A percentile compares a stretch with the other conserved stretches of the same genome.
phyloP scores from a whole-genome alignment of 257 asterid genomes.

The Hygrophila difformis region DNA sequence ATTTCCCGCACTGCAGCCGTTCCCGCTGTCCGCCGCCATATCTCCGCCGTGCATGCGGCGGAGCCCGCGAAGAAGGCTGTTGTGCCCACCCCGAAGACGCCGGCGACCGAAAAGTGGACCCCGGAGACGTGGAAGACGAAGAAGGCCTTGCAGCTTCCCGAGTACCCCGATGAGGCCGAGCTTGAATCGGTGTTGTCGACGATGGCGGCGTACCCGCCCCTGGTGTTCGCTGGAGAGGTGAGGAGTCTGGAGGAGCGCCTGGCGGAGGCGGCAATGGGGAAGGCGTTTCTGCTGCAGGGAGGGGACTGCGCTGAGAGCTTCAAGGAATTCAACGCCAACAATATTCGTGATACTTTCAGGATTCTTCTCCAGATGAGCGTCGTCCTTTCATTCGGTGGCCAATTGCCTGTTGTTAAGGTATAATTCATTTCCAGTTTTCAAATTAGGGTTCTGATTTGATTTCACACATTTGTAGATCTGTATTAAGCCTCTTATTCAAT shows the following conservation, averaged over 20 bases:
- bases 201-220: constrained; percentile 56
- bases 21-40: constrained; percentile 23
- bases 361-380: too few species aligned
- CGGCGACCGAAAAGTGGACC: constrained; percentile 32
- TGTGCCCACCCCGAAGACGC: constrained; percentile 11
- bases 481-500: too few species aligned
- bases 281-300: constrained; percentile 65
- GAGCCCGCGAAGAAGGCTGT: constrained; percentile 61
- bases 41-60: constrained; percentile 63
- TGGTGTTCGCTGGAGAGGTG: constrained; percentile 88
- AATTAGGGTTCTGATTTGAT: too few species aligned
- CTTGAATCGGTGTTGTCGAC: constrained; percentile 49
- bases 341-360: too few species aligned
- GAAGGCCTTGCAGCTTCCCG: constrained; percentile 75
- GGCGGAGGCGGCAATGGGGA: constrained; percentile 75
- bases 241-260: constrained; percentile 70
- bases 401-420: constrained; percentile 78
- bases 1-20: too few species aligned
- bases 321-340: too few species aligned
- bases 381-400: constrained; percentile 78
- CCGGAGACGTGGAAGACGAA: constrained; percentile 57
- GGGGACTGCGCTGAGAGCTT: too few species aligned
- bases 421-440: too few species aligned
- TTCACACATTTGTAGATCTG: too few species aligned
- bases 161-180: constrained; percentile 55